Evolutionary conservation across 805 yeast genomes (phyloP).

Genomic region (Cyberlindnera saturnus): DNA sequence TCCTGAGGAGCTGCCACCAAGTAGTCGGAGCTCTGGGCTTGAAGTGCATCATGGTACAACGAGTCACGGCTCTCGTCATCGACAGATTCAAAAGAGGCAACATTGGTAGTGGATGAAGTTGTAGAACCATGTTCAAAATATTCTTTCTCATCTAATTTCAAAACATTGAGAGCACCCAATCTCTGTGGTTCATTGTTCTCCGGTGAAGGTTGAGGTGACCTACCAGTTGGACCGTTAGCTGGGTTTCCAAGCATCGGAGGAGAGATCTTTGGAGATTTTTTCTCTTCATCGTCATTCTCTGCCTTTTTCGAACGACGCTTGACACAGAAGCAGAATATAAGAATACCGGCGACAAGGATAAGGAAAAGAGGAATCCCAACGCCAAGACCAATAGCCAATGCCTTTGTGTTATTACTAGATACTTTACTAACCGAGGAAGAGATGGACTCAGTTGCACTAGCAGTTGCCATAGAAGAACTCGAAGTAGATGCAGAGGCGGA

Average conservation of each 20-base stretch:
- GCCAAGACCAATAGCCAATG: conserved; percentile 85
- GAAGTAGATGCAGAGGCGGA: conserved; percentile 14
- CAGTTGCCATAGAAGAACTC: conserved; percentile 19
- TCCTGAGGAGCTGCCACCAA: conserved; percentile 22
- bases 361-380: conserved; percentile 69
- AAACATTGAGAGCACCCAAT: conserved; percentile 44
- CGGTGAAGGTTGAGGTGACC: conserved; percentile 25
- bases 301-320: conserved; percentile 33
- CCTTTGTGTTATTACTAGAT: conserved; percentile 33
- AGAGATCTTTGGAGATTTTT: conserved; percentile 29
- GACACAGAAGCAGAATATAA: conserved; percentile 54
- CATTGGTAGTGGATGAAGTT: conserved; percentile 49
- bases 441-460: conserved; percentile 21
- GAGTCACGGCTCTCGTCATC: conserved; percentile 25
- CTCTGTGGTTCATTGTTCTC: conserved; percentile 29
- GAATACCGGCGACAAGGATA: conserved; percentile 38
- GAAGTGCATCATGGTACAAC: conserved; percentile 33
- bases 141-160: conserved; percentile 41
- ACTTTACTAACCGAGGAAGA: conserved; percentile 8
- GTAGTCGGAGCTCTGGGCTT: conserved; percentile 35
- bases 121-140: conserved; percentile 29
- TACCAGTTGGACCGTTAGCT: conserved; percentile 27
- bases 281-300: conserved; percentile 25
- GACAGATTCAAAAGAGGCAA: conserved; percentile 26
- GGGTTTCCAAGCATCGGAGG: conserved; percentile 33